Percentiles rank a stretch among this genome's conserved stretches.
These are phyloP conservation scores for Carpinus fangiana DNA, from an alignment of 306 rosid genomes.

Conservation along the genomic window DNA sequence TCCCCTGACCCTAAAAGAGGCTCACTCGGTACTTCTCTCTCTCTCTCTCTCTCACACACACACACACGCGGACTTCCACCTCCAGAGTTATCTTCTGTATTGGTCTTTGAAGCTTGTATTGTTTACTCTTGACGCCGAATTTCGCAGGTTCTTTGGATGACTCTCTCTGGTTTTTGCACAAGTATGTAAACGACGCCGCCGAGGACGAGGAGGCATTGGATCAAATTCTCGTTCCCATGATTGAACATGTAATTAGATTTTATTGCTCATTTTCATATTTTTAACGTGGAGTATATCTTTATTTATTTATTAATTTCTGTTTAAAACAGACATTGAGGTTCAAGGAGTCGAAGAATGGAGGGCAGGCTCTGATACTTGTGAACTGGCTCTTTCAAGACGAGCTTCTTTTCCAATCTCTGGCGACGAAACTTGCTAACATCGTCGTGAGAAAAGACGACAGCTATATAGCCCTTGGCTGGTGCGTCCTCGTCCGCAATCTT, in stretches of 20 bases:
- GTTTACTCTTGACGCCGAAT: not conserved
- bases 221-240: conserved; percentile 67
- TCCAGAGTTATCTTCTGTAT: not conserved
- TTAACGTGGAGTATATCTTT: not conserved
- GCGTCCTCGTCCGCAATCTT: conserved; percentile 64
- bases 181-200: conserved; percentile 58
- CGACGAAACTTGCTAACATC: conserved; percentile 52
- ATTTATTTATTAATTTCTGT: not conserved
- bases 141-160: conserved; percentile 53
- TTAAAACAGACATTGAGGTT: conserved; percentile 53
- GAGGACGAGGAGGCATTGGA: conserved; percentile 37
- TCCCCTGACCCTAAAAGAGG: conserved; percentile 33
- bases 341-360: conserved; percentile 63
- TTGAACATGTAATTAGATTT: conserved; percentile 54
- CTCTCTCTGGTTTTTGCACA: conserved; percentile 75
- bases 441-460: conserved; percentile 58
- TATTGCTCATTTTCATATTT: not conserved
- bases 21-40: conserved; percentile 26
- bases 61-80: not conserved
- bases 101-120: not conserved
- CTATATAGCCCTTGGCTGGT: conserved; percentile 80
- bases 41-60: not conserved
- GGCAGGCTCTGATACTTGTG: conserved; percentile 62
- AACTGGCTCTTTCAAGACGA: conserved; percentile 83
- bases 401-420: conserved; percentile 50